Evolutionary conservation across 2,329 filamentous ascomycete species (phyloP).

Genomic region (Fusarium camptoceras): DNA sequence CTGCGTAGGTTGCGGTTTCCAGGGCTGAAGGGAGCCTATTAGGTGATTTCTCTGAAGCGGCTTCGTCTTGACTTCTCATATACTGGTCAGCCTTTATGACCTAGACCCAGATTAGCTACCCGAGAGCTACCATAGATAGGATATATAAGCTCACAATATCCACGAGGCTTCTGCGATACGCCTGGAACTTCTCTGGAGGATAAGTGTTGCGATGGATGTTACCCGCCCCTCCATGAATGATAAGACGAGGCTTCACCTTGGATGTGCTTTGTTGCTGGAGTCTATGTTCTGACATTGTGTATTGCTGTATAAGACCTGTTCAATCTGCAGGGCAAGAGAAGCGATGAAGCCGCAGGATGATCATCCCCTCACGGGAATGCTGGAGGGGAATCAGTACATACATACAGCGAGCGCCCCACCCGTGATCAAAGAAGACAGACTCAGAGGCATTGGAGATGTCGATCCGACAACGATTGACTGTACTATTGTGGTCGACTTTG

Average conservation of each 20-base stretch:
- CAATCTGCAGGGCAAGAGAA: background rate
- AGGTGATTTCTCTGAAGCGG: slow-evolving; percentile 16
- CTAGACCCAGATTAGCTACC: slow-evolving; percentile 32
- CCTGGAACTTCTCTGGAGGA: slow-evolving; percentile 66
- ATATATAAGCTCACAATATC: slow-evolving; percentile 63
- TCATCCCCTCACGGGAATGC: background rate
- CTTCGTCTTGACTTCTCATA: slow-evolving; percentile 53
- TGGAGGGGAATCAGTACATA: background rate
- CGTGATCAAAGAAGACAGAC: background rate
- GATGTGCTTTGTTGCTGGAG: background rate
- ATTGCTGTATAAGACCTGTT: background rate
- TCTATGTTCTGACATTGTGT: background rate
- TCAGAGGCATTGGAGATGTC: background rate
- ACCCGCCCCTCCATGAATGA: slow-evolving; percentile 80
- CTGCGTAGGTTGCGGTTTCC: slow-evolving; percentile 79
- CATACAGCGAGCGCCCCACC: background rate
- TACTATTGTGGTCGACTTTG: background rate
- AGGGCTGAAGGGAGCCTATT: slow-evolving; percentile 68
- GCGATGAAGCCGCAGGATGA: background rate
- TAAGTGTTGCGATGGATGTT: slow-evolving; percentile 72
- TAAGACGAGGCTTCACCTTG: slow-evolving; percentile 66
- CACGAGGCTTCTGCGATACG: slow-evolving; percentile 71
- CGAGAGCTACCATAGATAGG: too few species aligned
- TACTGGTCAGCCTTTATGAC: slow-evolving; percentile 59
- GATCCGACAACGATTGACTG: background rate